Base-by-base conservation (phyloP, 306 rosid species). In the Astragalus membranaceus region DNA sequence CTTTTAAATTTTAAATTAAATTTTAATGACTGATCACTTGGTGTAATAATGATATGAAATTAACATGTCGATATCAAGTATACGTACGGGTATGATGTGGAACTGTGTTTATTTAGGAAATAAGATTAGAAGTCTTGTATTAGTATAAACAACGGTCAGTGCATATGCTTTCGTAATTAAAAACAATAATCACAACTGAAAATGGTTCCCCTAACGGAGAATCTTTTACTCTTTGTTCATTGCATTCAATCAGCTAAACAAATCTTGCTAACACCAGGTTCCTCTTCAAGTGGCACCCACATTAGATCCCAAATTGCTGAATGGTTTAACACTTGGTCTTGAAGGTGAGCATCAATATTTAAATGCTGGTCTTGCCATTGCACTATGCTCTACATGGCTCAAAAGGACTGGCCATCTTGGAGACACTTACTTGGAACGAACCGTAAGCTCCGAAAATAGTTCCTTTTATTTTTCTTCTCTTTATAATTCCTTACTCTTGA, bases 321-420 rank as follows among this genome's bases (percentile, higher is more conserved):
- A 86, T 55, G 96, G 95, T 77, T 58, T 37, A 77, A 87, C 69
- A 73, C 99, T 95, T 77, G 96, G 97, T 69, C 99, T 95, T 77
- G 99, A 85, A 85, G 99, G 99, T 10, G 96, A 91, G 77, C 99
- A 95, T 79, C 99, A 91, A 75, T 89, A 86, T 85, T 29, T 89
- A 77, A 95, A 95, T 87, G 97, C 97, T 44, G 88, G 95, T 70
- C 99, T 95, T 56, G 95, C 99, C 44, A 39, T 87, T 79, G 86
- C 92, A 59, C 86, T 95, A 13, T 88, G 92, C 85, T 89, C 86
- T 52, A 82, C 93, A 30, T 95, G 99, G 99, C 91, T 95, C 64
- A 82, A 86, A 80, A 89, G 89, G 83, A 86, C 99, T 10, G 96
- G 95, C 12, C 86, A 83, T 76, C 71, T 76, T 64, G 88, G 87